Evolutionary conservation across 169 alveolate species (phyloP).

Genomic region (Hepatocystis sp.): DNA sequence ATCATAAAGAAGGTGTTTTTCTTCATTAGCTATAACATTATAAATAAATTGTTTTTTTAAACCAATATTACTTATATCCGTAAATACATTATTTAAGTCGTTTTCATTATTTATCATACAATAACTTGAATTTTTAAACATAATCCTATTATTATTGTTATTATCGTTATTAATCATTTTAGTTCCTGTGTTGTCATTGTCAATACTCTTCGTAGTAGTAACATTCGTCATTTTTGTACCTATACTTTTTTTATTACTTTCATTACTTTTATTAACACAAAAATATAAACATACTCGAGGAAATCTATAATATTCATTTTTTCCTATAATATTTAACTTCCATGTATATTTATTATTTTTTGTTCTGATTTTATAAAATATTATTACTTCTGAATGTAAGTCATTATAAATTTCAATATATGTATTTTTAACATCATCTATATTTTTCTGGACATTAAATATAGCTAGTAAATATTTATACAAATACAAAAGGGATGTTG

Average conservation of each 20-base stretch:
- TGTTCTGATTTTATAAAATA: conserved; percentile 65
- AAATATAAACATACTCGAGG: conserved; percentile 67
- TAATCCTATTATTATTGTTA: no score
- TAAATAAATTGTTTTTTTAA: conserved; percentile 26
- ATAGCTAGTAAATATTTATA: conserved; percentile 31
- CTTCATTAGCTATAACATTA: conserved; percentile 46
- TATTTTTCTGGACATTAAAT: conserved; percentile 46
- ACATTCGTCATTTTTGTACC: no score
- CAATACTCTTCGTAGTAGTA: no score
- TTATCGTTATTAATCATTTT: no score
- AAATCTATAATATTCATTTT: conserved; percentile 59
- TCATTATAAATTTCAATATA: conserved; percentile 65
- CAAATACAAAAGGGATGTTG: conserved; percentile 56
- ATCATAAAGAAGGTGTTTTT: conserved; percentile 57
- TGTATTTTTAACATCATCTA: conserved; percentile 51
- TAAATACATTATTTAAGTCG: conserved; percentile 45
- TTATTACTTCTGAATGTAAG: conserved; percentile 56
- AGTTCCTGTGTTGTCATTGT: no score
- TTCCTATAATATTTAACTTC: conserved; percentile 46
- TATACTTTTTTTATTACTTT: conserved; percentile 18
- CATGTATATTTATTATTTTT: conserved; percentile 58
- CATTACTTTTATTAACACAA: conserved; percentile 61
- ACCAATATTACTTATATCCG: conserved; percentile 44
- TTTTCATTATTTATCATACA: conserved; percentile 52
- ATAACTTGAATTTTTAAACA: conserved; percentile 27